phyloP scores from a whole-genome alignment of 75 land plant genomes.

The Pinus tabuliformis region DNA sequence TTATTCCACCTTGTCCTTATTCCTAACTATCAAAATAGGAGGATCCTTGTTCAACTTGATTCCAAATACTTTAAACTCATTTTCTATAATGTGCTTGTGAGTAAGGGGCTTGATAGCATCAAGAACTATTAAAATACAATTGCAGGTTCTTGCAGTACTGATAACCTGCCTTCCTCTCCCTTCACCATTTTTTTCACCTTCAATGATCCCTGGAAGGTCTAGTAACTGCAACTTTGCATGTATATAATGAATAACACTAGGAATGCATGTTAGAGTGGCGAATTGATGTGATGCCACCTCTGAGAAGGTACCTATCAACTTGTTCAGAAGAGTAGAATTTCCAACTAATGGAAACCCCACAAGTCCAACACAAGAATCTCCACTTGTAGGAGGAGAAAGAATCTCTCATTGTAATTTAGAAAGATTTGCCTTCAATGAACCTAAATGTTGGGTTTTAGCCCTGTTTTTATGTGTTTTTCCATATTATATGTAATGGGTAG shows the following conservation, averaged over 20 bases:
- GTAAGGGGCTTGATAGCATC: slow-evolving; percentile 99
- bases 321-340: slow-evolving; percentile 94
- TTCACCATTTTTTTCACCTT: slow-evolving; percentile 99
- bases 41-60: slow-evolving; percentile 96
- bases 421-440: slow-evolving; percentile 98
- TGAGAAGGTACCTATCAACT: slow-evolving; percentile 93
- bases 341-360: slow-evolving; percentile 99
- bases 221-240: slow-evolving; percentile 98
- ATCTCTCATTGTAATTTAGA: too few species aligned
- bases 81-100: slow-evolving; percentile 97
- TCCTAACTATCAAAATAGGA: slow-evolving; percentile 89
- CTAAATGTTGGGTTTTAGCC: slow-evolving; percentile 98
- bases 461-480: slow-evolving; percentile 98
- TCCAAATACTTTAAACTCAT: slow-evolving; percentile 99
- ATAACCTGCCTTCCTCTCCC: slow-evolving; percentile 99
- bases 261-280: slow-evolving; percentile 97
- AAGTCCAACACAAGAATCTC: slow-evolving; percentile 94
- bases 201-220: slow-evolving; percentile 99
- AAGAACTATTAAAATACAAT: slow-evolving; percentile 95
- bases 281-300: slow-evolving; percentile 99
- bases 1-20: slow-evolving; percentile 99
- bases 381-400: too few species aligned
- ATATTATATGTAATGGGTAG: not conserved
- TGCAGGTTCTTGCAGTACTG: slow-evolving; percentile 98
- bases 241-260: slow-evolving; percentile 89